These are phyloP conservation scores for Pleurotus eryngii DNA, from an alignment of 768 basidiomycete species.

Conservation along the genomic window DNA sequence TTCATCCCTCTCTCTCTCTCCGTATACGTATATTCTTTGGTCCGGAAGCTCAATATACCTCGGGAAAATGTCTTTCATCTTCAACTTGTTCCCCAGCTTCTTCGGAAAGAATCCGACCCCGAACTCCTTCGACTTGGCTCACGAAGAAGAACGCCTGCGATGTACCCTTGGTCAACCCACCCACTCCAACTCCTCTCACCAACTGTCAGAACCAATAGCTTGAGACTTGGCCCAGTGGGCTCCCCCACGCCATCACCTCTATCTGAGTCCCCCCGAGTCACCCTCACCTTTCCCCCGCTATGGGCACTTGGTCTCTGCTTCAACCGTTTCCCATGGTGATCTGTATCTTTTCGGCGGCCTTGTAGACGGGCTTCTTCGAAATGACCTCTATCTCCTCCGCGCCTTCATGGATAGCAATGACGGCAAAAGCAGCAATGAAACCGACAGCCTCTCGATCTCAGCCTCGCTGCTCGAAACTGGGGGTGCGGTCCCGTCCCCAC, in stretches of 20 bases:
- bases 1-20: too few species aligned
- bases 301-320: slow-evolving; percentile 86
- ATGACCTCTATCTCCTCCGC: slow-evolving; percentile 92
- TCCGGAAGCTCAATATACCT: too few species aligned
- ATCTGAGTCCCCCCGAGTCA: slow-evolving; percentile 48
- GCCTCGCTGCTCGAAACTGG: slow-evolving; percentile 82
- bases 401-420: slow-evolving; percentile 12
- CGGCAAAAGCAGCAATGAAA: too few species aligned
- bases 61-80: too few species aligned
- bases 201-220: slow-evolving; percentile 50
- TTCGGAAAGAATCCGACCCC: too few species aligned
- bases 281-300: slow-evolving; percentile 95
- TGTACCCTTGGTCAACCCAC: slow-evolving; percentile 82
- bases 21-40: too few species aligned
- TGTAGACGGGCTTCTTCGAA: slow-evolving; percentile 82
- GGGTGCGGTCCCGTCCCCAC: slow-evolving; percentile 82
- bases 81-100: too few species aligned
- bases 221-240: slow-evolving; percentile 27
- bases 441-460: slow-evolving; percentile 56
- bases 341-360: slow-evolving; percentile 97
- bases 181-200: slow-evolving; percentile 71
- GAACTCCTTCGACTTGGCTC: too few species aligned
- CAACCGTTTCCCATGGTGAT: slow-evolving; percentile 76
- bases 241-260: neutral
- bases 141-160: slow-evolving; percentile 21